Conservation (phyloP, 2,329 filamentous ascomycete species). For the Metarhizium sp. region DNA sequence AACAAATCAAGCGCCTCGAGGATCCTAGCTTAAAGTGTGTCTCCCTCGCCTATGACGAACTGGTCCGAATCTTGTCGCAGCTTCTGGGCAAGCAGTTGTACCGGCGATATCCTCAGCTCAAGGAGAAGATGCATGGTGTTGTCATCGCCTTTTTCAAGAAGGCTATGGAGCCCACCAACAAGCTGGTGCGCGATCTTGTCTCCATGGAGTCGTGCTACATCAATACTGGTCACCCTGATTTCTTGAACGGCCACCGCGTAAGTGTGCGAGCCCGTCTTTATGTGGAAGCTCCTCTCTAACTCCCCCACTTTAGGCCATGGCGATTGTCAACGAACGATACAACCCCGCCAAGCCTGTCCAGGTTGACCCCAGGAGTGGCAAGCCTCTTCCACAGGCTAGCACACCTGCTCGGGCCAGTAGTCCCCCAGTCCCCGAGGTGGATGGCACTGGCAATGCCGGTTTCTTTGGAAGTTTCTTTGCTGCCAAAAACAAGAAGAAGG, state of each 20-base stretch:
- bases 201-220: slow-evolving; percentile 95
- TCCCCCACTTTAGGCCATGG: slow-evolving; percentile 60
- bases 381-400: slow-evolving; percentile 63
- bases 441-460: slow-evolving; percentile 52
- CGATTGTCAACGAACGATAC: slow-evolving; percentile 91
- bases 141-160: slow-evolving; percentile 97
- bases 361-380: slow-evolving; percentile 97
- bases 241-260: slow-evolving; percentile 87
- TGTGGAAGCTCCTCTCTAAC: background rate
- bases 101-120: slow-evolving; percentile 83
- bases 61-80: slow-evolving; percentile 89
- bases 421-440: slow-evolving; percentile 53
- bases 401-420: slow-evolving; percentile 66
- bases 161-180: slow-evolving; percentile 96
- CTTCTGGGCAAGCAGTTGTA: slow-evolving; percentile 83
- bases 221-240: slow-evolving; percentile 97
- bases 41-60: slow-evolving; percentile 91
- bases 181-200: slow-evolving; percentile 87
- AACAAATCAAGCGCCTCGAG: slow-evolving; percentile 93
- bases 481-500: slow-evolving; percentile 99
- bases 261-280: slow-evolving; percentile 17
- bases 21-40: slow-evolving; percentile 97
- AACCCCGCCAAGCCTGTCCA: slow-evolving; percentile 76
- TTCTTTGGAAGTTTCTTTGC: slow-evolving; percentile 99
- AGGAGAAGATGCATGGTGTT: slow-evolving; percentile 92